phyloP scores from a whole-genome alignment of 805 yeast species.

The Saccharomycopsis lassenensis region DNA sequence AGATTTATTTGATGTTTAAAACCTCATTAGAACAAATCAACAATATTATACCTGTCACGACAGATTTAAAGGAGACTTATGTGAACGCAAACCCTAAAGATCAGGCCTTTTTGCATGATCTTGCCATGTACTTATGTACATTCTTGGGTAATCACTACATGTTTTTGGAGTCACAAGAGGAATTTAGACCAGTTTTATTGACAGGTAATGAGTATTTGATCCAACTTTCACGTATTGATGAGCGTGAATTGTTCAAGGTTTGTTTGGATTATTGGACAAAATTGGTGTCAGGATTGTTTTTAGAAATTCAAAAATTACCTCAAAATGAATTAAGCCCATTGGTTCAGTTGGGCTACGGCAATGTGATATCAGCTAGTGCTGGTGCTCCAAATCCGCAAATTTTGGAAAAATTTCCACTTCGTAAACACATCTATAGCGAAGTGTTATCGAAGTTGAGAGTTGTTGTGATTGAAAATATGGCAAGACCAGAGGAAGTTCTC shows the following conservation, averaged over 20 bases:
- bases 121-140: conserved; percentile 36
- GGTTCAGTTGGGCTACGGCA: conserved; percentile 48
- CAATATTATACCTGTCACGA: conserved; percentile 57
- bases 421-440: conserved; percentile 75
- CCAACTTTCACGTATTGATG: conserved; percentile 81
- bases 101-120: conserved; percentile 89
- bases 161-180: conserved; percentile 25
- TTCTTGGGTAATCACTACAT: conserved; percentile 9
- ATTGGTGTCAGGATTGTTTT: conserved; percentile 71
- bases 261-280: conserved; percentile 91
- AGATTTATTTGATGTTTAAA: conserved; percentile 60
- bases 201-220: conserved; percentile 74
- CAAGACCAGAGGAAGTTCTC: conserved; percentile 94
- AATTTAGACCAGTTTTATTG: conserved; percentile 46
- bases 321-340: conserved; percentile 62
- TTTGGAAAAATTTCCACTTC: conserved; percentile 66
- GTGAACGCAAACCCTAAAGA: conserved; percentile 66
- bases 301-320: conserved; percentile 78
- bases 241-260: conserved; percentile 90
- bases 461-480: conserved; percentile 97
- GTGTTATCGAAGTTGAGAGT: conserved; percentile 74
- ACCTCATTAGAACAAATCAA: conserved; percentile 61
- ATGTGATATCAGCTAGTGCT: conserved; percentile 35
- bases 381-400: conserved; percentile 84
- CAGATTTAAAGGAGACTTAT: conserved; percentile 66